phyloP scores from a whole-genome alignment of 495 filamentous ascomycete species.

The Penicillium diatomitis region DNA sequence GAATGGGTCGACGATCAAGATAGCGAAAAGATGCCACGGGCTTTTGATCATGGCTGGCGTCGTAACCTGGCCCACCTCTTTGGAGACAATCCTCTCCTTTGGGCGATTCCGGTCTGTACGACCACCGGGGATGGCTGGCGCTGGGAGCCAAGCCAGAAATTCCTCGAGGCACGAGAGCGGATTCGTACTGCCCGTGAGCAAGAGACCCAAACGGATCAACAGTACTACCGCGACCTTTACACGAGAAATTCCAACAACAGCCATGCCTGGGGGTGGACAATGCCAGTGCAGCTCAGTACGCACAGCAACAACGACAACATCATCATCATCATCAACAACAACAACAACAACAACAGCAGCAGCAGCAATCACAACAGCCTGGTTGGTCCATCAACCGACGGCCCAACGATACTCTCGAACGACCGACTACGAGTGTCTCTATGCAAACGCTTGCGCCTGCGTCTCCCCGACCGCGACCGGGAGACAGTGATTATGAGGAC shows the following conservation, averaged over 20 bases:
- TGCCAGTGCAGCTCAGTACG: neutral
- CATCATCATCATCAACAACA: too few species aligned
- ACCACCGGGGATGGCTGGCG: constrained; percentile 89
- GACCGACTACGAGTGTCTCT: constrained; percentile 42
- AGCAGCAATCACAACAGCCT: constrained; percentile 7
- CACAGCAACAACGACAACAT: too few species aligned
- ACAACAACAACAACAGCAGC: neutral
- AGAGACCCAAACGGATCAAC: constrained; percentile 42
- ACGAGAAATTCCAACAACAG: constrained; percentile 31
- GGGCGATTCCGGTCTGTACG: constrained; percentile 73
- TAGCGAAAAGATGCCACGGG: constrained; percentile 75
- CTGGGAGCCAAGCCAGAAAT: constrained; percentile 76
- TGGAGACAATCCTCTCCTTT: constrained; percentile 57
- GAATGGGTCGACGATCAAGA: constrained; percentile 84
- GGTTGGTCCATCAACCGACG: constrained; percentile 34
- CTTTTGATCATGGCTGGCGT: constrained; percentile 79
- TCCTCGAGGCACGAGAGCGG: constrained; percentile 56
- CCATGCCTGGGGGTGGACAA: constrained; percentile 22
- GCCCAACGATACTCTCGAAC: constrained; percentile 41
- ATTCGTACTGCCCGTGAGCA: constrained; percentile 49
- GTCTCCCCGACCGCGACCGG: constrained; percentile 35
- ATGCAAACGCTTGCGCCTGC: constrained; percentile 42
- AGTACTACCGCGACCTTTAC: constrained; percentile 36
- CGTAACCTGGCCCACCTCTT: constrained; percentile 80
- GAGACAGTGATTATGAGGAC: constrained; percentile 34